Conservation (phyloP, 2,329 filamentous ascomycete genomes). For the Akanthomyces uredinophilus region DNA sequence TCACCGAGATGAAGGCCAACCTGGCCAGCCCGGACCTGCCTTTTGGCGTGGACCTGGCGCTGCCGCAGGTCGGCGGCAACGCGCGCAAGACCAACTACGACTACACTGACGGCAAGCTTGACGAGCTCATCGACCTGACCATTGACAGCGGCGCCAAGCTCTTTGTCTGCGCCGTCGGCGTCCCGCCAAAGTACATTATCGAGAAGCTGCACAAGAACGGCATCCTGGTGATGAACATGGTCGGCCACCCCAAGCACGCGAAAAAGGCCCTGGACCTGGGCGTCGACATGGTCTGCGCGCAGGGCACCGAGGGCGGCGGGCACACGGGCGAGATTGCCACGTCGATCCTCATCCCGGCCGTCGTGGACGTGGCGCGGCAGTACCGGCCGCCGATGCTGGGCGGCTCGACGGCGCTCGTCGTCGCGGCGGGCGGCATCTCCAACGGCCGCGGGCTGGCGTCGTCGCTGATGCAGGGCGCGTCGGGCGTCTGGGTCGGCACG, state of each 20-base stretch:
- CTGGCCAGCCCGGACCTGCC: slow-evolving; percentile 58
- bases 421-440: slow-evolving; percentile 86
- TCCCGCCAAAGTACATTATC: slow-evolving; percentile 72
- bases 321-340: slow-evolving; percentile 87
- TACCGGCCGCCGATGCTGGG: slow-evolving; percentile 67
- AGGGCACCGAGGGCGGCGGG: slow-evolving; percentile 88
- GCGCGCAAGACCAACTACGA: slow-evolving; percentile 93
- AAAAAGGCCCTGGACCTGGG: slow-evolving; percentile 81
- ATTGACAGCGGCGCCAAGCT: slow-evolving; percentile 78
- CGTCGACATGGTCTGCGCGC: slow-evolving; percentile 86
- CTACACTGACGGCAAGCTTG: slow-evolving; percentile 87
- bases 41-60: slow-evolving; percentile 86
- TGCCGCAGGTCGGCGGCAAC: slow-evolving; percentile 79
- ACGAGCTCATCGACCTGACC: slow-evolving; percentile 81
- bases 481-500: slow-evolving; percentile 91
- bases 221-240: slow-evolving; percentile 95
- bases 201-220: slow-evolving; percentile 71
- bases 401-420: slow-evolving; percentile 68
- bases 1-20: slow-evolving; percentile 73
- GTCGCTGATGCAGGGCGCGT: slow-evolving; percentile 80
- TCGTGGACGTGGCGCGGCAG: slow-evolving; percentile 73
- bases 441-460: slow-evolving; percentile 80
- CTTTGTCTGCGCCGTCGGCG: slow-evolving; percentile 84
- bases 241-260: slow-evolving; percentile 86
- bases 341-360: slow-evolving; percentile 76